phyloP scores from a whole-genome alignment of 2,329 filamentous ascomycete genomes.

The Talaromyces rugulosus region DNA sequence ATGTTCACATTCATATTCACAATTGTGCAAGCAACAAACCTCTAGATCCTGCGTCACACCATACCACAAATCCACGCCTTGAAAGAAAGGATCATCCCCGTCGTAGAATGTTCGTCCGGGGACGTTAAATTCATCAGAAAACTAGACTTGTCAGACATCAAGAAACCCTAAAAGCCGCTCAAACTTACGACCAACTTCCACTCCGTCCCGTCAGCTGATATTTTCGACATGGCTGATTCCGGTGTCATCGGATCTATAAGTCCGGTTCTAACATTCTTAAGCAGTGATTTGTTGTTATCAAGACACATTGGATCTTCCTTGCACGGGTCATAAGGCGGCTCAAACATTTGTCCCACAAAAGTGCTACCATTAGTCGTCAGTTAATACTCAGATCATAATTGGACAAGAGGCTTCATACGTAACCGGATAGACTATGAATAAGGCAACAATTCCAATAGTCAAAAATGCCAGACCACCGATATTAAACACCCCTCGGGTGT shows the following conservation, averaged over 20 bases:
- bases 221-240: constrained; percentile 52
- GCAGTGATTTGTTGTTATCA: constrained; percentile 45
- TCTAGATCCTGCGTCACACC: constrained; percentile 66
- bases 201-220: constrained; percentile 54
- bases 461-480: constrained; percentile 60
- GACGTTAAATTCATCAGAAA: constrained; percentile 68
- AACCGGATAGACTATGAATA: constrained; percentile 68
- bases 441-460: constrained; percentile 55
- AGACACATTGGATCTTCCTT: constrained; percentile 46
- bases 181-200: constrained; percentile 57
- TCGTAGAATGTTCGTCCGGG: constrained; percentile 66
- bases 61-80: constrained; percentile 67
- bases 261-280: constrained; percentile 57
- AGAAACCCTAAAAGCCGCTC: not conserved
- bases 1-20: constrained; percentile 4
- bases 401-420: constrained; percentile 49
- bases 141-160: constrained; percentile 33
- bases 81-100: constrained; percentile 65
- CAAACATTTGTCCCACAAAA: constrained; percentile 48
- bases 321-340: constrained; percentile 29
- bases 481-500: constrained; percentile 60
- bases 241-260: constrained; percentile 68
- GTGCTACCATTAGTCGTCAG: constrained; percentile 41
- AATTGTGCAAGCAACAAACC: constrained; percentile 33
- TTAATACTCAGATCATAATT: not conserved